Conservation (phyloP, 805 yeast species). For the Kuraishia borneana region DNA sequence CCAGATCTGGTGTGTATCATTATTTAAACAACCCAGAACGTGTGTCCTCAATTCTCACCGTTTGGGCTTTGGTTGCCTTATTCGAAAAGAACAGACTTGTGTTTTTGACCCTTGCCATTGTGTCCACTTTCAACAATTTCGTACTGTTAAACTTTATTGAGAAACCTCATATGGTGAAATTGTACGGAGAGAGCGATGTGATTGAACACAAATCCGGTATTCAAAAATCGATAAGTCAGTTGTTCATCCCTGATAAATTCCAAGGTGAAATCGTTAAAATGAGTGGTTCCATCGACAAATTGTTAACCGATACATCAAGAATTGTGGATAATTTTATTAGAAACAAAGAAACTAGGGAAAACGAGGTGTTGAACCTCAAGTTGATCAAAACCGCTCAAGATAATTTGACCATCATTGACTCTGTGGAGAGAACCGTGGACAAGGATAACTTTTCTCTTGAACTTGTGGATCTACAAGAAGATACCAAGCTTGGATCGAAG, state of each 20-base stretch:
- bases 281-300: conserved; percentile 25
- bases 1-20: conserved; percentile 73
- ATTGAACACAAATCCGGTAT: conserved; percentile 40
- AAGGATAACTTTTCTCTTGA: conserved; percentile 18
- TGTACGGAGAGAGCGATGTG: conserved; percentile 58
- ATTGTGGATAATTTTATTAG: conserved; percentile 35
- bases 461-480: conserved; percentile 9
- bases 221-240: conserved; percentile 19
- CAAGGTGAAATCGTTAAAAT: conserved; percentile 9
- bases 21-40: conserved; percentile 79
- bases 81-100: conserved; percentile 39
- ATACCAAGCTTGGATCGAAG: conserved; percentile 5
- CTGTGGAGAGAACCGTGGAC: conserved; percentile 17
- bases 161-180: conserved; percentile 63
- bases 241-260: conserved; percentile 9
- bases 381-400: conserved; percentile 1
- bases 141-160: conserved; percentile 65
- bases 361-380: not conserved
- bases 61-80: conserved; percentile 61
- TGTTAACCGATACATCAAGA: conserved; percentile 24
- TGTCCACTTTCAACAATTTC: conserved; percentile 60
- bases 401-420: conserved; percentile 1
- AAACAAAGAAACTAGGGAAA: conserved; percentile 7
- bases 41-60: conserved; percentile 64
- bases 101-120: conserved; percentile 37